These are phyloP conservation scores for Dryas octopetala DNA, from an alignment of 306 rosid species.

Conservation along the genomic window DNA sequence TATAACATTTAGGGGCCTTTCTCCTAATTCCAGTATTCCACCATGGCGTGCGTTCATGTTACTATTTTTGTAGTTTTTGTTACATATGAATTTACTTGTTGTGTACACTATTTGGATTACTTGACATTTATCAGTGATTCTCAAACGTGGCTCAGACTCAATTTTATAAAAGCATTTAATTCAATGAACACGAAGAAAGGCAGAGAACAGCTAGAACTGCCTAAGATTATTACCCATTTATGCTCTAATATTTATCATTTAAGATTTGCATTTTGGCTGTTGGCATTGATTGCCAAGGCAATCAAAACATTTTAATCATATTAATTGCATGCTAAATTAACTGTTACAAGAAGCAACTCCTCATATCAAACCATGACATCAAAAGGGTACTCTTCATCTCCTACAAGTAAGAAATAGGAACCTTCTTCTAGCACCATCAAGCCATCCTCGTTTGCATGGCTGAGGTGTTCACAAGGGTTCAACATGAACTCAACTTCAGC, in stretches of 20 bases:
- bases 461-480: conserved; percentile 78
- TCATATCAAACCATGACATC: conserved; percentile 47
- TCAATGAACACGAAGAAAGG: no score
- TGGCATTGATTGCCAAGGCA: not conserved
- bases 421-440: conserved; percentile 74
- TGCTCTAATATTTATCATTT: not conserved
- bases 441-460: conserved; percentile 72
- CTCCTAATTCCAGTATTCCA: no score
- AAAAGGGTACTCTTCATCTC: conserved; percentile 67
- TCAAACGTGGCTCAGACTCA: no score
- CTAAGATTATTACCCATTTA: not conserved
- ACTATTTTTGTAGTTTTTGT: no score
- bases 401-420: conserved; percentile 63
- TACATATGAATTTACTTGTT: no score
- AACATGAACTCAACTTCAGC: conserved; percentile 52
- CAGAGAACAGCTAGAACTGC: not conserved
- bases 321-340: not conserved
- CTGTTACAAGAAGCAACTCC: conserved; percentile 14
- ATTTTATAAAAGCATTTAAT: no score
- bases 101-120: no score
- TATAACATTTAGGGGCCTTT: no score
- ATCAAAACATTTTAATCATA: not conserved
- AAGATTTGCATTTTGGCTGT: not conserved
- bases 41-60: no score
- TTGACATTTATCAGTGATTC: no score